Evolutionary conservation across 306 rosid genomes (phyloP), one percentile per base, ranked within the genome.

Genomic region (Quercus rubra): DNA sequence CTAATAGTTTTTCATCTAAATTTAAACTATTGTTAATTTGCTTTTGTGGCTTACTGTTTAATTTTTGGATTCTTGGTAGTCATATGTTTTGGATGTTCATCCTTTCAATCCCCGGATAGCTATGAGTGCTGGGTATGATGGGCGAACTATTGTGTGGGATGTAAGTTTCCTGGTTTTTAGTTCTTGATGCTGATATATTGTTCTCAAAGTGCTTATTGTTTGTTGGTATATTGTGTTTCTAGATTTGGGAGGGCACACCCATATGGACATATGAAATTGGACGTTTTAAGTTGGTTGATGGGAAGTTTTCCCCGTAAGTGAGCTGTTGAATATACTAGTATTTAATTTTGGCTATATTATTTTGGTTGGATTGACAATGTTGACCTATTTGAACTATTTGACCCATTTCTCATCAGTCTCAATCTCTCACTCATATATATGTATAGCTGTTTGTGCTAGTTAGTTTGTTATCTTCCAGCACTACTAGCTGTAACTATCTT

Each of bases 61-160:
- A 66, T 51, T 81, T 73, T 86, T 86, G 77, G 66, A 74, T 78
- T 79, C 51, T 78, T 89, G 79, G 80, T 88, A 93, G 98, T 88
- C 98, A 76, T 93, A 91, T 58, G 98, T 93, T 80, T 81, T 93
- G 93, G 98, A 91, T 91, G 98, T 93, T 70, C 98, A 93, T 90
- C 98, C 98, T 75, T 93, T 93, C 85, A 93, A 93, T 83, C 97
- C 98, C 78, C 93, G 94, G 83, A 93, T 93, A 83, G 98, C 98
- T 59, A 91, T 93, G 98, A 93, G 98, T 82, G 98, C 98, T 82
- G 98, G 98, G 62, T 93, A 93, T 85, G 98, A 93, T 87, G 98
- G 98, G 74, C 82, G 64, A 77, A 90, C 94, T 31, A 93, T 93
- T 78, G 92, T 93, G 77, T 93, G 98, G 98, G 98, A 93, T 87